These are phyloP conservation scores for Begonia loranthoides DNA, from an alignment of 306 rosid genomes.

Conservation along the genomic window DNA sequence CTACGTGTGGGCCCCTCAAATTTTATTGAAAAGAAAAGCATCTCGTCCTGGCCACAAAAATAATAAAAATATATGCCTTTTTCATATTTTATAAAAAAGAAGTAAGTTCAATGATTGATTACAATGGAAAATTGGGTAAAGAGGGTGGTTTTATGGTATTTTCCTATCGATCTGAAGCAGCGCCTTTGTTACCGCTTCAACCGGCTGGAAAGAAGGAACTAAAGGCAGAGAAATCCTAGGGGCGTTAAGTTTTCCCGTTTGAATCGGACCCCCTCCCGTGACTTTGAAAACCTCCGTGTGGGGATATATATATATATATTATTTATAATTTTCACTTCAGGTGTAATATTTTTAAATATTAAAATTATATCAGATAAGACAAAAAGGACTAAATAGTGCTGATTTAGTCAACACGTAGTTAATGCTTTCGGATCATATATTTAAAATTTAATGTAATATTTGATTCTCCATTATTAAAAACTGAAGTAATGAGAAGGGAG, in stretches of 20 bases:
- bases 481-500: no score
- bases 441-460: no score
- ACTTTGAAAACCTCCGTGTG: no score
- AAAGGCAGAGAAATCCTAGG: background rate
- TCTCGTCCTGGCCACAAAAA: background rate
- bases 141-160: background rate
- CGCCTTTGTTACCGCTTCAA: slow-evolving; percentile 3
- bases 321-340: no score
- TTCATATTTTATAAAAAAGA: background rate
- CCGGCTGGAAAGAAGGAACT: slow-evolving; percentile 1
- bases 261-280: background rate
- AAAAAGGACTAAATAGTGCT: no score
- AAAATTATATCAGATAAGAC: no score
- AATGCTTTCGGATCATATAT: no score
- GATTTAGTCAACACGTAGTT: no score
- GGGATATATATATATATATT: no score
- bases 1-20: background rate
- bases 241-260: slow-evolving; percentile 1
- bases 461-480: no score
- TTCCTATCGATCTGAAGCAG: background rate
- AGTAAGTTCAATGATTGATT: background rate
- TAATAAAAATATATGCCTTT: background rate
- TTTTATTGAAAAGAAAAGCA: background rate
- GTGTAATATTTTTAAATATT: no score
- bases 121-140: background rate